Base-by-base conservation (phyloP, 208 protist genomes). In the Leishmania aethiopica region DNA sequence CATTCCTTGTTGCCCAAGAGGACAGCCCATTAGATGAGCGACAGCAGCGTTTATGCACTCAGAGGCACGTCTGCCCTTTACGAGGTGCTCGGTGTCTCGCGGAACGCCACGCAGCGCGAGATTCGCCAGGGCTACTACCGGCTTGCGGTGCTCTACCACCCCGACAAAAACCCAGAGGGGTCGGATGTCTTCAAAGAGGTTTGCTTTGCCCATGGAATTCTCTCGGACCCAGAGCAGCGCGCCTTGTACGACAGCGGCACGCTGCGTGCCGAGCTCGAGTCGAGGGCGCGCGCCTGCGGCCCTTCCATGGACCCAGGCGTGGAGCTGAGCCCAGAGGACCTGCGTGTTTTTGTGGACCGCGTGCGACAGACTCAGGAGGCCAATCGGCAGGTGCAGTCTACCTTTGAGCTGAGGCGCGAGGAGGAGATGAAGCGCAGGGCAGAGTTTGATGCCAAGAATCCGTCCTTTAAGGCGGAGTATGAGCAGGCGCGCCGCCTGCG, bases 111-210 rank as follows among this genome's bases (percentile, higher is more conserved):
- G 0, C 92, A 96, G 40, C 85, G 89, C 45, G 92, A 98, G 53
- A 97, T 98, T 64, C 91, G 92, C 17, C 88, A 89, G 74, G 94
- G 95, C 13, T 98, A 98, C 83, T 92, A 94, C 79, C 93, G 92
- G 73, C 83, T 96, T 15, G 94, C 95, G 3, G 89, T 98, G 35
- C 17, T 96, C 64, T 98, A 97, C 77, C 96, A 98, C 87, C 96
- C 96, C 1, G 96, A 98, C 74, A 97, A 97, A 80, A 97, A 98
- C 75, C 91, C 90, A 2, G 86, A 91, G 55, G 94, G 94, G 75
- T 88, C 73, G 17, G 91, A 95, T 51, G 78, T 94, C 11, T 97
- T 97, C 82, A 97, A 96, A 81, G 93, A 97, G 80, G 85, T 97
- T 37, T 92, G 89, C 75, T 97, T 97, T 71, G 94, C 94, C 6